Evolutionary conservation across 306 rosid species (phyloP), one percentile per base, ranked within the genome.

Genomic region (Carpinus fangiana): DNA sequence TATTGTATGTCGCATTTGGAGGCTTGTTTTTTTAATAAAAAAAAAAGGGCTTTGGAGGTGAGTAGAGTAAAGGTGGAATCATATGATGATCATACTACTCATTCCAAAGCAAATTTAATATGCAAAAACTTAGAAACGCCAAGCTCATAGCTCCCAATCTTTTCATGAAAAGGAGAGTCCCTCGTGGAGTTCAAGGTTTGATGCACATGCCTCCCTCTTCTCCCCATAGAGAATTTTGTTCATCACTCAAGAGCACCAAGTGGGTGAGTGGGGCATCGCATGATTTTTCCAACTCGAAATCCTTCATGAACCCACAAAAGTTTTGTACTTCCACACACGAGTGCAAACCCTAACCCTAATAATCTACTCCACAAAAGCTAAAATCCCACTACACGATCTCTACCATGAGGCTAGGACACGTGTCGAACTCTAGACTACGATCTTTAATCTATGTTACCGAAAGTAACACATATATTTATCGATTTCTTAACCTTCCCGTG

Each of bases 161-260:
- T 90, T 90, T 66, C 87, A 85, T 89, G 79, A 89, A 93, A 90
- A 90, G 92, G 68, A 86, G 92, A 83, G 89, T 51, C 84, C 78
- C 79, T 81, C 80, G 77, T 81, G 88, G 80, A 83, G 82, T 83
- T 89, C 82, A 55, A 84, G 89, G 89, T 79, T 77, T 88, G 79
- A 81, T 65, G 88, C 91, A 88, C 93, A 87, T 90, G 97, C 93
- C 64, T 82, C 82, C 88, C 88, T 82, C 88, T 83, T 84, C 69
- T 74, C 79, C 75, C 85, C 88, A 80, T 78, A 77, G 80, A 74
- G 18, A 73, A 60, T 78, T 62, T 51, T 41, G 34, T 85, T 56
- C 73, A 61, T 56, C 73, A 61, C 80, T 76, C 70, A 56, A 74
- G 70, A 76, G 81, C 79, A 73, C 66, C 66, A 79, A 80, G 90